A percentile compares a stretch with the other conserved stretches of the same genome.
Conservation (phyloP, 192 early-diverging fungal genomes). For the Coemansia erecta region DNA sequence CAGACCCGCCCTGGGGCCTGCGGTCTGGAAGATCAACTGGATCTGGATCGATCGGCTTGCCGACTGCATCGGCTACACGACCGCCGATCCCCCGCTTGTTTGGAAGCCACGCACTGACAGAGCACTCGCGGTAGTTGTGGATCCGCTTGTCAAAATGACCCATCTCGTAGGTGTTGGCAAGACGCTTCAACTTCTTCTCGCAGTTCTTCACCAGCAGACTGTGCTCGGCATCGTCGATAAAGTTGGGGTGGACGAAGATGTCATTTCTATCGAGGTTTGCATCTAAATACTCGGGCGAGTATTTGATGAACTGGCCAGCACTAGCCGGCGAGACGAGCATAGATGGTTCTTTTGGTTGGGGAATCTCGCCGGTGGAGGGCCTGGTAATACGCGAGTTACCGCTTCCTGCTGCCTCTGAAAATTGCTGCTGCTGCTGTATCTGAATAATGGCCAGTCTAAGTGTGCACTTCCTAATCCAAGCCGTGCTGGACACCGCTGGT, state of each 20-base stretch:
- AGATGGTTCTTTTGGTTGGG: conserved; percentile 26
- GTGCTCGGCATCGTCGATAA: conserved; percentile 42
- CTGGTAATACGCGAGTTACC: conserved; percentile 24
- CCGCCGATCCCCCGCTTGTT: conserved; percentile 24
- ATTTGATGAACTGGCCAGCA: conserved; percentile 18
- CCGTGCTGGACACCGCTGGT: no score
- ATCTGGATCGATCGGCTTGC: conserved; percentile 25
- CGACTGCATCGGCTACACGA: conserved; percentile 27
- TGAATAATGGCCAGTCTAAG: not conserved
- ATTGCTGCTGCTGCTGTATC: not conserved
- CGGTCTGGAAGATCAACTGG: conserved; percentile 41
- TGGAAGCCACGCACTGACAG: conserved; percentile 64
- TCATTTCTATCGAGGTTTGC: conserved; percentile 26
- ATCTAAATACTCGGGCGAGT: conserved; percentile 22
- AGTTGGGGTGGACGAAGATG: conserved; percentile 42
- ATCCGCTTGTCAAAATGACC: conserved; percentile 81
- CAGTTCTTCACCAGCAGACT: conserved; percentile 43
- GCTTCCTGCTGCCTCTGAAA: conserved; percentile 5
- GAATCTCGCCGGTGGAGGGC: conserved; percentile 23
- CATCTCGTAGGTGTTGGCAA: conserved; percentile 60
- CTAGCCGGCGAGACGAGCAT: conserved; percentile 17
- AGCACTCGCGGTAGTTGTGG: conserved; percentile 67
- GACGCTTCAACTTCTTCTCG: conserved; percentile 54
- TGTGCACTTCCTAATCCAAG: no score
- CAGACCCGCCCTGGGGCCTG: conserved; percentile 13